Conservation (phyloP, 1,284 basidiomycete species). For the Cystobasidium slooffiae region DNA sequence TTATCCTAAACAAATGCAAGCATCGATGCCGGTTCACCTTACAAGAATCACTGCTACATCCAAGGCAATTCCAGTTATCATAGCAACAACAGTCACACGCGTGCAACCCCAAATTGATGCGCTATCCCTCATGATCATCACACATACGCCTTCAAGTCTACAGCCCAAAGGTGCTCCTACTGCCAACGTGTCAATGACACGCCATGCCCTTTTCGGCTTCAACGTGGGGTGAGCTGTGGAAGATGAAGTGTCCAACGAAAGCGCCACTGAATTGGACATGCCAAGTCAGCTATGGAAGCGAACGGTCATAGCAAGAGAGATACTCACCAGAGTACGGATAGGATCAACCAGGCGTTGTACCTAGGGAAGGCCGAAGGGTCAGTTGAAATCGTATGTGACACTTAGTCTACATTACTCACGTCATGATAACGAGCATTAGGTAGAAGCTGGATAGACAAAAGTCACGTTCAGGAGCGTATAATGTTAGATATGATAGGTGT, state of each 20-base stretch:
- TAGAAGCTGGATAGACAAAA: conserved; percentile 16
- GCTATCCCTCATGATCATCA: too few relatives aligned
- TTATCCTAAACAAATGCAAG: not conserved
- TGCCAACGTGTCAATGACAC: conserved; percentile 17
- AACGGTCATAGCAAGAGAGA: not conserved
- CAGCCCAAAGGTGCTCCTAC: not conserved
- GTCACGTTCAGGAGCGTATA: not conserved
- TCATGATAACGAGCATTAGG: conserved; percentile 42
- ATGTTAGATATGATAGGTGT: not conserved
- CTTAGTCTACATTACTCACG: not conserved
- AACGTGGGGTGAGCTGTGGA: conserved; percentile 25
- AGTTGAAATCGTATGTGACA: not conserved
- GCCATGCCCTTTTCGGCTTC: conserved; percentile 40
- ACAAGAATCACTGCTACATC: not conserved
- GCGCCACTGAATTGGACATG: conserved; percentile 26
- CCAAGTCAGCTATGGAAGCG: not conserved
- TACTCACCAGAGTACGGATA: conserved; percentile 23
- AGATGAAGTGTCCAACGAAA: conserved; percentile 38
- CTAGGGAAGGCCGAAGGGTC: not conserved
- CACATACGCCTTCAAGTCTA: too few relatives aligned
- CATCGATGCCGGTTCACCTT: too few relatives aligned
- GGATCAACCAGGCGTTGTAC: conserved; percentile 39
- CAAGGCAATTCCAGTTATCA: too few relatives aligned
- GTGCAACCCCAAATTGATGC: not conserved
- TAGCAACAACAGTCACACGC: not conserved